Percentiles rank a stretch among this genome's conserved stretches.
Conservation (phyloP, 345 rosid genomes). For the Rhodomyrtus tomentosa region DNA sequence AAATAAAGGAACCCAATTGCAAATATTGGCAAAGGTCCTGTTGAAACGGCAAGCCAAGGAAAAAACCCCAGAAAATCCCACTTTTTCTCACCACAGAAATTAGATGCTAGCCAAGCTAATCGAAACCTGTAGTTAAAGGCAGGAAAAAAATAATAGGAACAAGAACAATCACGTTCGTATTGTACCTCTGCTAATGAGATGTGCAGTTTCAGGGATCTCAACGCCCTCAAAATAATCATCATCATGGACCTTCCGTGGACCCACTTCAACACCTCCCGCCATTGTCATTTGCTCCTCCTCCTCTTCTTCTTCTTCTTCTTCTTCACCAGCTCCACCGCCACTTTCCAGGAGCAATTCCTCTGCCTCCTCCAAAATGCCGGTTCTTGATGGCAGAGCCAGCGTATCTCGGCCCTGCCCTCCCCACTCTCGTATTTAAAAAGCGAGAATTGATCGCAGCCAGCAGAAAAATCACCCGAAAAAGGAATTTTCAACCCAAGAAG, state of each 20-base stretch:
- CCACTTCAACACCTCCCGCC: background rate
- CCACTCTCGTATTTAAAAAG: background rate
- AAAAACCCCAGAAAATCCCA: background rate
- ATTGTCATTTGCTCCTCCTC: background rate
- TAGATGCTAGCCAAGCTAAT: background rate
- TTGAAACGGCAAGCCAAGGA: background rate
- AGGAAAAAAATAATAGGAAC: background rate
- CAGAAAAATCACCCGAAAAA: background rate
- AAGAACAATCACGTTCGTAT: background rate
- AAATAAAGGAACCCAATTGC: background rate
- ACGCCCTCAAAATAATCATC: slow-evolving; percentile 8
- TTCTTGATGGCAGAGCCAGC: background rate
- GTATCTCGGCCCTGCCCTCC: background rate
- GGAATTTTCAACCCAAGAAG: background rate
- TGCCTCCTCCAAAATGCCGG: slow-evolving; percentile 3
- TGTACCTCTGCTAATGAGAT: slow-evolving; percentile 68
- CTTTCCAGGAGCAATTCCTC: slow-evolving; percentile 8
- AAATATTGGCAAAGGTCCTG: background rate
- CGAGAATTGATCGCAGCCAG: background rate
- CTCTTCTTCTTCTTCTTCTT: background rate
- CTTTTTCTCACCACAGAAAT: background rate
- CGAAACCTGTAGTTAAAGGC: background rate
- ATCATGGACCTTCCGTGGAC: slow-evolving; percentile 6
- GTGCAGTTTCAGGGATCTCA: slow-evolving; percentile 69
- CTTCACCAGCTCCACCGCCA: background rate